Evolutionary conservation across 176 grass and related monocot species (phyloP), one percentile per base, ranked within the genome.

Genomic region (Aegilops longissima): DNA sequence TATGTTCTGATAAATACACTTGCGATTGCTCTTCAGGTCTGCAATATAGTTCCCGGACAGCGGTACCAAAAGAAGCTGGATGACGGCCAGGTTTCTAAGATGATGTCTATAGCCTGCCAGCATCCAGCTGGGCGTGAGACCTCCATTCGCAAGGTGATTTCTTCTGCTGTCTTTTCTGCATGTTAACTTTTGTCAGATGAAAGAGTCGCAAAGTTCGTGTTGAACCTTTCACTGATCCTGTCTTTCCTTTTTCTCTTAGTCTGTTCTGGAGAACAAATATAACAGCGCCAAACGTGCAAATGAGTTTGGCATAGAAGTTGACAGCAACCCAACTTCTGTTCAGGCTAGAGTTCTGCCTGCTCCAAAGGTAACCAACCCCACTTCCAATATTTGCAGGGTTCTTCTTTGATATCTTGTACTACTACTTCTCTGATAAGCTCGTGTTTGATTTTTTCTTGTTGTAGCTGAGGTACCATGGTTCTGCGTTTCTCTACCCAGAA

Each of bases 271-370:
- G 5, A 98, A 92, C 30, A 35, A 71, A 5, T 98, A 95, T 62
- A 82, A 90, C 44, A 76, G 49, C 9, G 79, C 91, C 35, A 34
- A 81, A 9, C 92, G 77, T 63, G 93, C 89, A 34, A 84, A 61
- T 5, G 95, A 98, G 68, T 98, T 98, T 12, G 93, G 91, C 9
- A 92, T 98, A 76, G 81, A 88, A 83, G 81, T 91, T 76, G 85
- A 92, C 61, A 14, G 61, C 42, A 76, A 39, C 16, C 90, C 86
- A 81, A 87, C 90, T 67, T 52, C 82, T 49, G 62, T 92, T 35
- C 40, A 90, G 39, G 88, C 93, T 83, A 89, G 93, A 83, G 64
- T 95, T 84, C 70, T 95, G 30, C 76, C 86, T 14, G 4, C 93
- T 13, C 93, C 93, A 64, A 61, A 13, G 56, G 93, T 95, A 77